Conservation (phyloP, 1,284 basidiomycete genomes). For the Thecaphora thlaspeos region DNA sequence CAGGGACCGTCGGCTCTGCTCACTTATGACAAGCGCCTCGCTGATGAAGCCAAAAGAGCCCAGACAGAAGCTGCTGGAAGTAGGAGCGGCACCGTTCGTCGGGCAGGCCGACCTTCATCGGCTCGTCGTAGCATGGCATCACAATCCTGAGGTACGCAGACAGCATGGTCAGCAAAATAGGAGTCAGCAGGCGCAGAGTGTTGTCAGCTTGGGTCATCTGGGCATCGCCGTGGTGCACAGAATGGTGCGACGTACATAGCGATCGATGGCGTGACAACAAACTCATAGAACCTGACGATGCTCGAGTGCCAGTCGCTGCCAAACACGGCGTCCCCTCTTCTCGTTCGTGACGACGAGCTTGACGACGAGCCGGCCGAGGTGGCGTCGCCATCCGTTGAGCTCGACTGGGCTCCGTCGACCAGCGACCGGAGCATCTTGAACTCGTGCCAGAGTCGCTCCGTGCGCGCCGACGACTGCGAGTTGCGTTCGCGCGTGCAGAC, state of each 20-base stretch:
- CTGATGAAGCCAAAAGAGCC: constrained; percentile 44
- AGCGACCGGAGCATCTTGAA: constrained; percentile 39
- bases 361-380: background rate
- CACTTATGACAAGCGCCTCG: constrained; percentile 35
- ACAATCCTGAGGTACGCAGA: constrained; percentile 9
- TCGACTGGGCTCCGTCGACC: constrained; percentile 12
- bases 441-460: constrained; percentile 46
- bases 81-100: constrained; percentile 31
- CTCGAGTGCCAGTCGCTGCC: constrained; percentile 33
- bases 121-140: constrained; percentile 46
- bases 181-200: no score
- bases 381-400: background rate
- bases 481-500: constrained; percentile 35
- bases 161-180: background rate
- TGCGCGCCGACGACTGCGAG: constrained; percentile 25
- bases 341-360: constrained; percentile 11
- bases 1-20: no score
- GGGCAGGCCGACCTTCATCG: constrained; percentile 44
- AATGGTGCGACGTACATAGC: constrained; percentile 15
- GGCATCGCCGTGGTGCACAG: no score
- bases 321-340: constrained; percentile 15
- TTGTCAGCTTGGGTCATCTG: no score
- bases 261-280: constrained; percentile 34
- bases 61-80: constrained; percentile 38
- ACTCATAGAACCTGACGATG: constrained; percentile 40